Evolutionary conservation across 768 basidiomycete species (phyloP).

Genomic region (Mycena polygramma): DNA sequence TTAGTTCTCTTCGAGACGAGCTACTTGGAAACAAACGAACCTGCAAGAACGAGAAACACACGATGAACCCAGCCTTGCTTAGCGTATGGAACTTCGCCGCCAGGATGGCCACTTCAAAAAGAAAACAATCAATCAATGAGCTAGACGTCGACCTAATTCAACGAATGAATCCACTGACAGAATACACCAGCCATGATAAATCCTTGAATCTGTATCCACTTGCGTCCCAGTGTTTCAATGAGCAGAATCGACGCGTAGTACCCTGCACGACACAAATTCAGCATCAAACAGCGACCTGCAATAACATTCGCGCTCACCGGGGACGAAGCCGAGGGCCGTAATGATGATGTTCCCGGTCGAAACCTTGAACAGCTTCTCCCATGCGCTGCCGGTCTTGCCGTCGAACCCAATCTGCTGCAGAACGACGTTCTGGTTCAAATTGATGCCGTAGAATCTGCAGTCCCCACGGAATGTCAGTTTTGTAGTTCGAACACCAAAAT

Average conservation of each 20-base stretch:
- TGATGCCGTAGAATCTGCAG: slow-evolving; percentile 79
- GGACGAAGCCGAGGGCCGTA: slow-evolving; percentile 78
- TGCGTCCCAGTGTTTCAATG: slow-evolving; percentile 81
- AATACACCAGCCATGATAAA: slow-evolving; percentile 80
- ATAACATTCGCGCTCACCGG: slow-evolving; percentile 65
- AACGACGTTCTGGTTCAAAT: slow-evolving; percentile 81
- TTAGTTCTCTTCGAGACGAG: too few species aligned
- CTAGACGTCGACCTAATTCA: neutral
- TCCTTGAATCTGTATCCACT: slow-evolving; percentile 81
- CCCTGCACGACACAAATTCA: slow-evolving; percentile 49
- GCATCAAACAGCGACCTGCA: neutral
- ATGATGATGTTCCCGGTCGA: slow-evolving; percentile 76
- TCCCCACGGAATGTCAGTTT: too few species aligned
- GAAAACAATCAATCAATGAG: neutral
- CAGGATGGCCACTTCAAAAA: slow-evolving; percentile 68
- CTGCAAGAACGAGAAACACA: slow-evolving; percentile 79
- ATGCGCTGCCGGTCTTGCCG: slow-evolving; percentile 67
- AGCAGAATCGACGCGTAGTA: slow-evolving; percentile 79
- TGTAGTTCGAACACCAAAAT: neutral
- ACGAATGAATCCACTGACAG: slow-evolving; percentile 52
- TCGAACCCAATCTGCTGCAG: slow-evolving; percentile 79
- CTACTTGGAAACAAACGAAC: slow-evolving; percentile 40
- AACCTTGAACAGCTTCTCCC: slow-evolving; percentile 77
- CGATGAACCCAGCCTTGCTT: slow-evolving; percentile 72
- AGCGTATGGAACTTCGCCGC: slow-evolving; percentile 74